Evolutionary conservation across 1,139 yeast species (phyloP).

Genomic region (Petasospora rhodanensis): DNA sequence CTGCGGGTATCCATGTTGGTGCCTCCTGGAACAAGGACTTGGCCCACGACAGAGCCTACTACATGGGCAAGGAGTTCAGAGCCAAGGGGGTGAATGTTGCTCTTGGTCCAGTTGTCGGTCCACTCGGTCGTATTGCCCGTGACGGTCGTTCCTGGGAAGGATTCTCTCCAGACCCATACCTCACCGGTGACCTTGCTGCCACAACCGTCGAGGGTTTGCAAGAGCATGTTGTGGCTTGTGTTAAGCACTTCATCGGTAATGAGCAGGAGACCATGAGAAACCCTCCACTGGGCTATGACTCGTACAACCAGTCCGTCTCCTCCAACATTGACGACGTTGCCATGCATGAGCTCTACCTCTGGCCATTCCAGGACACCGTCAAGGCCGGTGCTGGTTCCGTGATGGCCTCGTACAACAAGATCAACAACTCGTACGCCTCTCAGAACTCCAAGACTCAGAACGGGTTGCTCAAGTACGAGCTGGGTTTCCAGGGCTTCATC

Average conservation of each 20-base stretch:
- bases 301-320: background rate
- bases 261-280: conserved; percentile 56
- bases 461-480: conserved; percentile 51
- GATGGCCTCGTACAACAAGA: conserved; percentile 57
- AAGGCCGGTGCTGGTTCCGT: conserved; percentile 59
- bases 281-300: conserved; percentile 34
- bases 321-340: conserved; percentile 40
- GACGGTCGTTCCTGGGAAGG: conserved; percentile 60
- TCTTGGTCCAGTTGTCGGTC: conserved; percentile 55
- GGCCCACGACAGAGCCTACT: conserved; percentile 46
- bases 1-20: conserved; percentile 56
- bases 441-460: conserved; percentile 59
- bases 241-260: conserved; percentile 50
- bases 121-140: conserved; percentile 44
- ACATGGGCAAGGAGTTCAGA: conserved; percentile 49
- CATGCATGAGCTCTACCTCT: conserved; percentile 55
- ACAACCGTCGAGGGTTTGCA: conserved; percentile 51
- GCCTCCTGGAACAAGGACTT: conserved; percentile 46
- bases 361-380: conserved; percentile 64
- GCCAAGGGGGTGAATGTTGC: conserved; percentile 47
- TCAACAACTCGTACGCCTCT: conserved; percentile 56
- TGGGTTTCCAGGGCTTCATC: conserved; percentile 64
- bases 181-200: conserved; percentile 51
- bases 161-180: conserved; percentile 53
- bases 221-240: conserved; percentile 50